phyloP scores from a whole-genome alignment of 257 asterid genomes.

The Schizonepeta tenuifolia region DNA sequence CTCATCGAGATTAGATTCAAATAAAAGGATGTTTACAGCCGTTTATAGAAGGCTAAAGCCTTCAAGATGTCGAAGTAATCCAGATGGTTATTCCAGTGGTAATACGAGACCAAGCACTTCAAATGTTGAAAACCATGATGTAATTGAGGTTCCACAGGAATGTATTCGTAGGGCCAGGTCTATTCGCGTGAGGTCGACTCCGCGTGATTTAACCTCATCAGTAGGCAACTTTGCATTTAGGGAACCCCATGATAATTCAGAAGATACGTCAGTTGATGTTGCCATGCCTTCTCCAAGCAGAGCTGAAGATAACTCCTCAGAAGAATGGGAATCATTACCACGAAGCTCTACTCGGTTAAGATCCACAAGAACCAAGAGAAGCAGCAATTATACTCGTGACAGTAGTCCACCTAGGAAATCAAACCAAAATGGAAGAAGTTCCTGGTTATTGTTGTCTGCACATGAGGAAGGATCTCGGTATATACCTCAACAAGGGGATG shows the following conservation, averaged over 20 bases:
- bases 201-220: constrained; percentile 48
- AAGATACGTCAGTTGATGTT: constrained; percentile 48
- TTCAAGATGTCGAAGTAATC: constrained; percentile 55
- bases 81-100: constrained; percentile 48
- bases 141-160: constrained; percentile 52
- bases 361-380: constrained; percentile 69
- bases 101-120: constrained; percentile 77
- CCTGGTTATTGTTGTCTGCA: constrained; percentile 81
- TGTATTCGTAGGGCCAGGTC: constrained; percentile 78
- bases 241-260: constrained; percentile 53
- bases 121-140: constrained; percentile 47
- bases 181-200: constrained; percentile 57
- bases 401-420: constrained; percentile 71
- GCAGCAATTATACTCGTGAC: constrained; percentile 52
- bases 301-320: constrained; percentile 57
- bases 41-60: constrained; percentile 82
- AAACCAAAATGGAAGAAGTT: constrained; percentile 64
- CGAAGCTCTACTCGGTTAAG: constrained; percentile 60
- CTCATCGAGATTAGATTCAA: constrained; percentile 55
- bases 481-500: constrained; percentile 89
- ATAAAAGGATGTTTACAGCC: constrained; percentile 69
- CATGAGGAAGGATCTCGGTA: constrained; percentile 90
- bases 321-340: constrained; percentile 56
- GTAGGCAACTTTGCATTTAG: constrained; percentile 42
- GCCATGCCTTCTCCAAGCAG: constrained; percentile 55